Evolutionary conservation across 306 rosid species (phyloP).

Genomic region (Vigna angularis): DNA sequence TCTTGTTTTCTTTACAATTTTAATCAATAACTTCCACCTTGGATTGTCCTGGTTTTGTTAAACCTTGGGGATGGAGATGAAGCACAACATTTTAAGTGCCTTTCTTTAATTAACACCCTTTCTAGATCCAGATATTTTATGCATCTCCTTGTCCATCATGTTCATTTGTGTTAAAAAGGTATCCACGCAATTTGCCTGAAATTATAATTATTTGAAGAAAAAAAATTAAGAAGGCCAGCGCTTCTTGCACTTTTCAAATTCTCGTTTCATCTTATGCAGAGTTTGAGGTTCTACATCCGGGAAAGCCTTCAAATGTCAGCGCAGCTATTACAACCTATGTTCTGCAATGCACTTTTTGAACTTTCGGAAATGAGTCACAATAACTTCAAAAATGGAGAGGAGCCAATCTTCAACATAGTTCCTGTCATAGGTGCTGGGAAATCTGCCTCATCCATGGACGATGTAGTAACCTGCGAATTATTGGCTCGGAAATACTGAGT

Average conservation of each 20-base stretch:
- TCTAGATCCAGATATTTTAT: constrained; percentile 22
- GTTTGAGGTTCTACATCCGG: constrained; percentile 79
- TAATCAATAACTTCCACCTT: constrained; percentile 3
- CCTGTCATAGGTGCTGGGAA: constrained; percentile 83
- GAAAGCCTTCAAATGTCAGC: constrained; percentile 56
- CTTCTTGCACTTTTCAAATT: constrained; percentile 16
- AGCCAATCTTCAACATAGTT: constrained; percentile 83
- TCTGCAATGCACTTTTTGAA: constrained; percentile 66
- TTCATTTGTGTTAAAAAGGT: constrained; percentile 5
- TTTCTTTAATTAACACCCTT: constrained; percentile 2
- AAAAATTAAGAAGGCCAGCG: neutral
- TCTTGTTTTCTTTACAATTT: constrained; percentile 14
- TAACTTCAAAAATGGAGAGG: constrained; percentile 48
- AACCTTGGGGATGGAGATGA: constrained; percentile 22
- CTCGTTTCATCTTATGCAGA: constrained; percentile 53
- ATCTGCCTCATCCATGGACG: constrained; percentile 67
- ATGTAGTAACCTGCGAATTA: constrained; percentile 79
- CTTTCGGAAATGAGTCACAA: constrained; percentile 55
- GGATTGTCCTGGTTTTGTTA: constrained; percentile 36
- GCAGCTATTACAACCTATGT: constrained; percentile 58
- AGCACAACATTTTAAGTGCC: constrained; percentile 3
- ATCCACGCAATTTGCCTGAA: neutral
- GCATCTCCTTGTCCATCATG: neutral
- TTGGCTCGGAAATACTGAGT: constrained; percentile 67
- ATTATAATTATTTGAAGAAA: neutral